phyloP scores from a whole-genome alignment of 1,139 yeast species.

The Candida sojae region DNA sequence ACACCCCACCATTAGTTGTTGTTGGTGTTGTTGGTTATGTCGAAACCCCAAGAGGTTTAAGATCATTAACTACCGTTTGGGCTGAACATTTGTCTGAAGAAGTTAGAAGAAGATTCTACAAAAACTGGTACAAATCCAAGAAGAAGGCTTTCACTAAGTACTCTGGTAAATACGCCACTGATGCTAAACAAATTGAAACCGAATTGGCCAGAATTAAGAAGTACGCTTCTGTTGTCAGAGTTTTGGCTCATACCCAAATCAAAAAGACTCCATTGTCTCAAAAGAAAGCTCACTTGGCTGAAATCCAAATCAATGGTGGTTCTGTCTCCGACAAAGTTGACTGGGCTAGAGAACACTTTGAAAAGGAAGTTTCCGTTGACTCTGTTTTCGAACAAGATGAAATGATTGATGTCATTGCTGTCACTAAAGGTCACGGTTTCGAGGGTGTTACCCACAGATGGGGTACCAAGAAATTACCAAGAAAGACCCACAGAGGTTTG shows the following conservation, averaged over 20 bases:
- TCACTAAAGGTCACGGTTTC: conserved; percentile 99
- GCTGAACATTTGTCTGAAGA: conserved; percentile 99
- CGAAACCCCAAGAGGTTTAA: conserved; percentile 99
- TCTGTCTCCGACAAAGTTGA: conserved; percentile 95
- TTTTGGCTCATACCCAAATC: conserved; percentile 98
- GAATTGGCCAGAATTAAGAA: conserved; percentile 98
- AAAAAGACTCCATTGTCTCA: conserved; percentile 99
- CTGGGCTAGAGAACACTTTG: conserved; percentile 99
- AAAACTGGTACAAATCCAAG: conserved; percentile 99
- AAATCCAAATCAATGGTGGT: conserved; percentile 99
- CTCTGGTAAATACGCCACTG: conserved; percentile 97
- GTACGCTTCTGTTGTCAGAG: conserved; percentile 99
- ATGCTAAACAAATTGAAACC: conserved; percentile 86
- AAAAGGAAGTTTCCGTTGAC: conserved; percentile 96
- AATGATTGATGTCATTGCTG: conserved; percentile 97
- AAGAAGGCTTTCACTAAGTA: conserved; percentile 99
- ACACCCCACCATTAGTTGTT: conserved; percentile 98
- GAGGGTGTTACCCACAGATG: conserved; percentile 99
- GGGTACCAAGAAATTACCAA: conserved; percentile 99
- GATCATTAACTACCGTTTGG: conserved; percentile 99
- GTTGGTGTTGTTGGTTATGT: conserved; percentile 99
- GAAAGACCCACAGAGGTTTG: conserved; percentile 99
- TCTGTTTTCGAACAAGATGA: conserved; percentile 98
- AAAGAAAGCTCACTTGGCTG: conserved; percentile 99
- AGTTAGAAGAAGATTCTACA: conserved; percentile 99